phyloP scores from a whole-genome alignment of 257 asterid species.

The Solanum medicagineum region DNA sequence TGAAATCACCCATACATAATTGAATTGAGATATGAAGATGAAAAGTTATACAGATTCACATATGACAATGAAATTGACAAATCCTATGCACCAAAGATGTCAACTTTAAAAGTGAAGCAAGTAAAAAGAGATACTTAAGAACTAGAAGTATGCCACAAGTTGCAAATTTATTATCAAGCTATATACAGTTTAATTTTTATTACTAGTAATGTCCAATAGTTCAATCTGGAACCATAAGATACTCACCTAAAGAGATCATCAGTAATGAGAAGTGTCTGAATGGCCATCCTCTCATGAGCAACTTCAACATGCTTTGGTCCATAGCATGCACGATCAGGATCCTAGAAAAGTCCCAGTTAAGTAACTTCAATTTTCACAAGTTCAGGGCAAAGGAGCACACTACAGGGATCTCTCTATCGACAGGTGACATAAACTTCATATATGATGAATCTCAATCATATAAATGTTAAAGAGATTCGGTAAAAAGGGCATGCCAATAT shows the following conservation, averaged over 20 bases:
- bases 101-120: background rate
- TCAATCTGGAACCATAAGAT: background rate
- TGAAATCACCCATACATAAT: background rate
- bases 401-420: background rate
- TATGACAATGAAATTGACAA: background rate
- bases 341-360: conserved; percentile 30
- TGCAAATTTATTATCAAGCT: background rate
- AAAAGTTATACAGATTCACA: background rate
- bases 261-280: conserved; percentile 88
- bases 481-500: background rate
- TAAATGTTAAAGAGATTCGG: background rate
- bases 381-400: background rate
- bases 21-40: background rate
- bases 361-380: background rate
- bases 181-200: background rate
- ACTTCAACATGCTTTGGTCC: conserved; percentile 98
- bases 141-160: background rate
- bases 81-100: background rate
- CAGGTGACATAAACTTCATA: background rate
- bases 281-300: conserved; percentile 92
- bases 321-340: conserved; percentile 86
- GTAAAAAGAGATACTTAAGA: background rate
- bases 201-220: background rate
- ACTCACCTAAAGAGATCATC: conserved; percentile 88
- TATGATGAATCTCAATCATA: background rate